Evolutionary conservation across 106 monocot species (phyloP), one percentile per base, ranked within the genome.

Genomic region (Gastrodia elata): DNA sequence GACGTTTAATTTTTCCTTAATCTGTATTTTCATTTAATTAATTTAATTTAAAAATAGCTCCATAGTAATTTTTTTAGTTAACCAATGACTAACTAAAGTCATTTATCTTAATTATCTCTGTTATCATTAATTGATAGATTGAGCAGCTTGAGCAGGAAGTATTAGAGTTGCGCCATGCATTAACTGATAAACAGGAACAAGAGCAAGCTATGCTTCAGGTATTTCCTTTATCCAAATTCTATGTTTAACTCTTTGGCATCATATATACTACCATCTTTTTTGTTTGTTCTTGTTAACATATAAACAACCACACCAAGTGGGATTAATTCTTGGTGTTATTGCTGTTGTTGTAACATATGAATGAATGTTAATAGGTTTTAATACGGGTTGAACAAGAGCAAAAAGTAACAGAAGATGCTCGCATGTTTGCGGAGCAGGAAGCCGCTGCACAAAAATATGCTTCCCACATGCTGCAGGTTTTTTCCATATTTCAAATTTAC

Each of bases 351-450:
- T 55, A 55, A 77, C 28, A 28, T 49, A 52, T 22, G 52, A 52
- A 52, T 6, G 52, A 0, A 52, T 52, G 22, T n/a, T 52, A 4
- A 22, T 9, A 93, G 93, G 93, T 93, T 22, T 78, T 93, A 79
- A 89, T 93, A 87, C 78, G 85, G 52, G 87, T 93, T 33, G 93
- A 93, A 77, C 93, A 93, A 87, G 93, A 92, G 73, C 89, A 89
- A 65, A 92, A 87, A 72, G 82, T 89, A 38, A 89, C 89, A n/a
- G 92, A 92, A 85, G 89, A 92, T 83, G 92, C 89, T 64, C 89
- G 92, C n/a, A 78, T 84, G 77, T 87, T 71, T 77, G 89, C 93
- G 26, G 93, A 93, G 78, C 93, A 89, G 83, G 93, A 89, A 72
- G 89, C 85, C 64, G 83, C 82, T 79, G 84, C 85, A 39, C 93